These are phyloP conservation scores for Phellopilus nigrolimitatus DNA, from an alignment of 1,284 basidiomycete genomes.

Conservation along the genomic window DNA sequence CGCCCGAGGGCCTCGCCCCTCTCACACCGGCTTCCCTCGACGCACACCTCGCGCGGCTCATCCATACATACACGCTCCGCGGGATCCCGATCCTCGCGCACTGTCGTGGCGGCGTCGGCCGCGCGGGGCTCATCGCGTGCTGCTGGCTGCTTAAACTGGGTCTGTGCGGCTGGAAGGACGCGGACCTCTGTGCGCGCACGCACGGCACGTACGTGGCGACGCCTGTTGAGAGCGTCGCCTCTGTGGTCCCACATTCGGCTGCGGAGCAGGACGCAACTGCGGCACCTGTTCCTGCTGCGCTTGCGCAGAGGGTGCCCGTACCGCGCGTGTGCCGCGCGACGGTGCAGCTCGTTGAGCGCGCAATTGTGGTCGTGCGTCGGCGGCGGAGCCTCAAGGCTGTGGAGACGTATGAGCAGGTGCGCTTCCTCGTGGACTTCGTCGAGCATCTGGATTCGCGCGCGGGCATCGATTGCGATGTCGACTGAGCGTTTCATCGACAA, in stretches of 20 bases:
- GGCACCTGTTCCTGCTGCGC: too few species aligned
- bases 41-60: constrained; percentile 63
- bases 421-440: constrained; percentile 79
- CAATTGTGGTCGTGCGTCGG: constrained; percentile 68
- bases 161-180: constrained; percentile 65
- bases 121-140: constrained; percentile 89
- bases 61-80: constrained; percentile 69
- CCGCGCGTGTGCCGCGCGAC: constrained; percentile 29
- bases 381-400: constrained; percentile 82
- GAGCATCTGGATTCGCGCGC: constrained; percentile 47
- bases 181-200: constrained; percentile 22
- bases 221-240: too few species aligned
- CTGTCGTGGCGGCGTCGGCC: constrained; percentile 92
- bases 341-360: constrained; percentile 66
- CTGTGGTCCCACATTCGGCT: too few species aligned
- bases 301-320: too few species aligned
- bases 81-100: constrained; percentile 82
- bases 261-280: too few species aligned
- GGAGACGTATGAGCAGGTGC: constrained; percentile 89
- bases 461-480: background rate
- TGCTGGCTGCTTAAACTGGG: constrained; percentile 94
- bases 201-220: too few species aligned
- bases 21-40: constrained; percentile 63
- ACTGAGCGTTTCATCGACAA: too few species aligned
- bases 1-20: constrained; percentile 88